Percentiles rank a stretch among this genome's conserved stretches.
Evolutionary conservation across 2,329 filamentous ascomycete species (phyloP).

Genomic region (Hymenoscyphus scutula): DNA sequence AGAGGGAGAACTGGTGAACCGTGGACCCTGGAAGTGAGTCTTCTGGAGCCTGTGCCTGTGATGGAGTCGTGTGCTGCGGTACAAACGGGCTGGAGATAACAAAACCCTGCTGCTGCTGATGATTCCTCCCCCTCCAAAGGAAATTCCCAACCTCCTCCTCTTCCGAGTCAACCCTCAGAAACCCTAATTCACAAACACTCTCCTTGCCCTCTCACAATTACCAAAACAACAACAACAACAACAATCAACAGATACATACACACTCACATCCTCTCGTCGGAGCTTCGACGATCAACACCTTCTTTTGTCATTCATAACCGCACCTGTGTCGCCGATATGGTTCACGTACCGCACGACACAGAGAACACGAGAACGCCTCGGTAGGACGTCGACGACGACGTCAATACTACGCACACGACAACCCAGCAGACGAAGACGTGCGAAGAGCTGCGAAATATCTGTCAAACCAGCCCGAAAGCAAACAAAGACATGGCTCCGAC

Average conservation of each 20-base stretch:
- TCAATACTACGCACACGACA: not conserved
- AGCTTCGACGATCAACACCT: slow-evolving; percentile 12
- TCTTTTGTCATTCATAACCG: slow-evolving; percentile 13
- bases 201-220: not conserved
- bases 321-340: slow-evolving; percentile 23
- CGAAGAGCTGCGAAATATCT: not conserved
- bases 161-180: not conserved
- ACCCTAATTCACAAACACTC: not conserved
- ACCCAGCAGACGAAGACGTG: slow-evolving; percentile 7
- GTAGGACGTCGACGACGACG: slow-evolving; percentile 14
- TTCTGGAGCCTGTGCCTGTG: not conserved
- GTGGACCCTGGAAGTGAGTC: not conserved
- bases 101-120: not conserved
- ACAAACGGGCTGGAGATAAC: not conserved
- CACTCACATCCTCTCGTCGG: slow-evolving; percentile 8
- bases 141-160: not conserved
- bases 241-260: not conserved
- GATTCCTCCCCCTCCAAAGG: no score
- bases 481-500: slow-evolving; percentile 13
- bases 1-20: not conserved
- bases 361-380: slow-evolving; percentile 15
- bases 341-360: slow-evolving; percentile 23
- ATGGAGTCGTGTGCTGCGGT: not conserved
- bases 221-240: not conserved
- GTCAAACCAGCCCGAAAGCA: not conserved